Percentiles rank a stretch among this genome's conserved stretches.
Conservation (phyloP, 2,329 filamentous ascomycete species). For the Curvularia verruculosa region DNA sequence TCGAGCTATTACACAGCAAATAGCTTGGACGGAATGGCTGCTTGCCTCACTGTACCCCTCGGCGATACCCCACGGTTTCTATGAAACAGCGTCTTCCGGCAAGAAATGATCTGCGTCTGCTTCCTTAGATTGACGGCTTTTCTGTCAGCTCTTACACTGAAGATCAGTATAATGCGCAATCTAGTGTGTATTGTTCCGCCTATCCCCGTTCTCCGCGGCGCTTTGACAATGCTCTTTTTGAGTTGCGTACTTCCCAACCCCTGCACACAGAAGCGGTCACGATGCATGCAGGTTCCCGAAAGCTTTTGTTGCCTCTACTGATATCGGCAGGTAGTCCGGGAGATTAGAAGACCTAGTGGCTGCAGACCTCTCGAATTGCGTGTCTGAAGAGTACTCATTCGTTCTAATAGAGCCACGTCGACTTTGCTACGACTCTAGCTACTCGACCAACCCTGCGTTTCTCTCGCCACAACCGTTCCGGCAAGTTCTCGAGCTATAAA, state of each 20-base stretch:
- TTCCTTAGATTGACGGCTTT: neutral
- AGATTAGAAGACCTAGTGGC: neutral
- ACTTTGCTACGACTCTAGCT: constrained; percentile 5
- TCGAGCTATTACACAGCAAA: neutral
- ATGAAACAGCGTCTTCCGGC: neutral
- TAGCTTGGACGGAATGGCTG: neutral
- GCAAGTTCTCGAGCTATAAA: constrained; percentile 25
- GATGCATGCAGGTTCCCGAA: constrained; percentile 16
- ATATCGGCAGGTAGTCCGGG: constrained; percentile 3
- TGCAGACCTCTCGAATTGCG: neutral
- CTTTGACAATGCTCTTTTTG: constrained; percentile 9
- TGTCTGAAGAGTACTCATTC: constrained; percentile 4
- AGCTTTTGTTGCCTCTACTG: neutral
- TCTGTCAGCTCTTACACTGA: constrained; percentile 10
- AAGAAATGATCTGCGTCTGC: neutral
- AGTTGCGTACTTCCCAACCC: constrained; percentile 10
- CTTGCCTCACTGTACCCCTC: constrained; percentile 5
- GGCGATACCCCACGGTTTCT: constrained; percentile 1
- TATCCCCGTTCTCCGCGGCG: constrained; percentile 9
- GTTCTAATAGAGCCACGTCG: constrained; percentile 14
- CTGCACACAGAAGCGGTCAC: constrained; percentile 10
- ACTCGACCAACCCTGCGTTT: neutral
- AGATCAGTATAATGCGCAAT: constrained; percentile 1
- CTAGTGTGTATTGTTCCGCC: constrained; percentile 23
- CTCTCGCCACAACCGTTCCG: neutral